Evolutionary conservation across 2,329 filamentous ascomycete species (phyloP), one percentile per base, ranked within the genome.

Genomic region (Fusarium bactridioides): DNA sequence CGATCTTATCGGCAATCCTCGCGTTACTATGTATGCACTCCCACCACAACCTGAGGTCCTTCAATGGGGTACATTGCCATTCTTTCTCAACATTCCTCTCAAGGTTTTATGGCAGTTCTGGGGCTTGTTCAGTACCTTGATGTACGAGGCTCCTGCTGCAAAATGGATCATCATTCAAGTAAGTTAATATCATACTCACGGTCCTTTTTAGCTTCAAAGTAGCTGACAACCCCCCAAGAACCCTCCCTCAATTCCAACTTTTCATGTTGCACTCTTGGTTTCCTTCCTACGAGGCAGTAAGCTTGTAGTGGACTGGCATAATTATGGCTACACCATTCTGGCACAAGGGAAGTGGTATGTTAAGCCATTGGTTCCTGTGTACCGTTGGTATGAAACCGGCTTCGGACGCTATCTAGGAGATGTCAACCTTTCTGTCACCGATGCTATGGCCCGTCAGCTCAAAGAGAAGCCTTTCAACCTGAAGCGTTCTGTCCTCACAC

Each of bases 241-340:
- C 76, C 96, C 96, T 11, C 96, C 96, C 2, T 96, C 95, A 0
- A 97, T 98, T 66, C 96, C 96, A 1, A 97, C 94, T 1, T 88
- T 99, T 27, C 89, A 92, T 57, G 85, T 98, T 41, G 92, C 94
- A 21, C 86, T 91, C 27, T 69, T 95, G 7, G 86, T 94, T 53
- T 93, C 93, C 77, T 88, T 91, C 74, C 81, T 97, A 56, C 91
- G 96, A 55, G 92, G 93, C 75, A 97, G 93, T 43, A 89, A 89
- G 63, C 87, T 99, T 8, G 87, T 98, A 68, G 93, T 98, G 61
- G 96, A 99, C 84, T 99, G 96, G 96, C 96, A 99, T 85, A 99
- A 99, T 82, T 98, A 98, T 82, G 96, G 95, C 75, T 97, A 95
- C 86, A 95, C 94, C 13, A 97, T 99, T 76, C 89, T 99, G 7